phyloP scores from a whole-genome alignment of 2,329 filamentous ascomycete genomes.

The Colletotrichum theobromicola region DNA sequence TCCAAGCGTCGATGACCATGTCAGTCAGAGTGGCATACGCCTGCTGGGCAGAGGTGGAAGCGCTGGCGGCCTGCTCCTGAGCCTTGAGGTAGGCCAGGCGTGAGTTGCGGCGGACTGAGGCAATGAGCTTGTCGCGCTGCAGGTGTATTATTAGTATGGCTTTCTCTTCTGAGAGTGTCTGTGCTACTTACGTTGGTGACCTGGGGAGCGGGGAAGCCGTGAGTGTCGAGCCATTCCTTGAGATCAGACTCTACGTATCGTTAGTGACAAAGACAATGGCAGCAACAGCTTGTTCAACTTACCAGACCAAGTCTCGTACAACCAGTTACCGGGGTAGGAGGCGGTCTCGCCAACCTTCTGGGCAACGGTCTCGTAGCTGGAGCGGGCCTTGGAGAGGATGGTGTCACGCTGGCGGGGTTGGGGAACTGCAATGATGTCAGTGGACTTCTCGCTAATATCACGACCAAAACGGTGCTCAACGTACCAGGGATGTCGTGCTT shows the following conservation, averaged over 20 bases:
- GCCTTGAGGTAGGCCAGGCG: slow-evolving; percentile 75
- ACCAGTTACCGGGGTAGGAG: slow-evolving; percentile 93
- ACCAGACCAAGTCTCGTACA: slow-evolving; percentile 84
- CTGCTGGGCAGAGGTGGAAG: slow-evolving; percentile 68
- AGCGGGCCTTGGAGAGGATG: slow-evolving; percentile 77
- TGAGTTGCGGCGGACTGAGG: slow-evolving; percentile 88
- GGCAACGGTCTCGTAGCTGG: slow-evolving; percentile 80
- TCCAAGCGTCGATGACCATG: slow-evolving; percentile 87
- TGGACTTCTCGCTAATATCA: not conserved
- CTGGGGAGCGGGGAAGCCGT: slow-evolving; percentile 86
- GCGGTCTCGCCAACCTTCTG: slow-evolving; percentile 77
- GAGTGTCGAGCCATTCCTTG: slow-evolving; percentile 90
- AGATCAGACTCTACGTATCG: slow-evolving; percentile 74
- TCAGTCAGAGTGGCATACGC: slow-evolving; percentile 81
- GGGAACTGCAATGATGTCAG: slow-evolving; percentile 58
- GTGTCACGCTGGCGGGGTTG: slow-evolving; percentile 87
- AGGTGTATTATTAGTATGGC: slow-evolving; percentile 20
- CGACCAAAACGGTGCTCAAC: slow-evolving; percentile 3
- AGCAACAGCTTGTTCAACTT: not conserved
- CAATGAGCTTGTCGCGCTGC: slow-evolving; percentile 84
- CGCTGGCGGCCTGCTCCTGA: slow-evolving; percentile 64
- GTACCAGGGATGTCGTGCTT: slow-evolving; percentile 78
- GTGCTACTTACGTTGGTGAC: slow-evolving; percentile 61
- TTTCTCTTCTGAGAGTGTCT: rapidly evolving
- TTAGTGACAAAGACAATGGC: not conserved